Evolutionary conservation across 2,329 filamentous ascomycete species (phyloP).

Genomic region (Aspergillus glaucus): DNA sequence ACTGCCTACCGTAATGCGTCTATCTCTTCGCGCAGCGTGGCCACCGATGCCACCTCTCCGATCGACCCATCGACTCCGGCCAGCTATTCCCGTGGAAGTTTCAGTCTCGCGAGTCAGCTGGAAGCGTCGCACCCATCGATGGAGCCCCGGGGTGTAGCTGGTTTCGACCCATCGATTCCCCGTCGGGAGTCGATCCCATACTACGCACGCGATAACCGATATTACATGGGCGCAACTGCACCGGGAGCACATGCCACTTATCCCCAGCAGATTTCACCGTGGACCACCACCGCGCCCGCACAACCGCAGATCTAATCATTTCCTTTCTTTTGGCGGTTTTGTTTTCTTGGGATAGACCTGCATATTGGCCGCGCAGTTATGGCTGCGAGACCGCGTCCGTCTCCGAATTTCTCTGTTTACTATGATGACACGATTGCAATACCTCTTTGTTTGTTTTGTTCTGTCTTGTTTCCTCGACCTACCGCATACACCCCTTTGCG

Average conservation of each 20-base stretch:
- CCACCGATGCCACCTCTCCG: constrained; percentile 33
- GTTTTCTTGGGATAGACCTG: not conserved
- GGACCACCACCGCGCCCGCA: constrained; percentile 33
- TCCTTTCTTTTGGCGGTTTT: constrained; percentile 8
- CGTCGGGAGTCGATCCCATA: constrained; percentile 34
- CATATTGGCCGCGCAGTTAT: no score
- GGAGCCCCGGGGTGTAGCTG: constrained; percentile 26
- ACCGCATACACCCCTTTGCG: not conserved
- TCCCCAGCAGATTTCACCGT: constrained; percentile 27
- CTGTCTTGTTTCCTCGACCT: constrained; percentile 5
- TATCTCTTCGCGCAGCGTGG: constrained; percentile 32
- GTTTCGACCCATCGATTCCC: constrained; percentile 27
- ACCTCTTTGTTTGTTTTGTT: constrained; percentile 7
- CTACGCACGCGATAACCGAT: constrained; percentile 28
- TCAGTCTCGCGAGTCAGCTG: constrained; percentile 28
- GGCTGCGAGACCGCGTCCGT: no score
- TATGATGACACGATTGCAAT: no score
- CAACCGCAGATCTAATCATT: constrained; percentile 33
- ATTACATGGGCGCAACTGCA: constrained; percentile 25
- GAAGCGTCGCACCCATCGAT: constrained; percentile 23
- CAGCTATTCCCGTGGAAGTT: constrained; percentile 33
- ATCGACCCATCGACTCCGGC: constrained; percentile 32
- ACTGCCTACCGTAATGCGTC: constrained; percentile 36
- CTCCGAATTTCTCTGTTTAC: no score
- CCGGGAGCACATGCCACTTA: constrained; percentile 27